Percentiles rank a stretch among this genome's conserved stretches.
phyloP scores from a whole-genome alignment of 371 early-diverging fungal species.

The Mortierella sp. region DNA sequence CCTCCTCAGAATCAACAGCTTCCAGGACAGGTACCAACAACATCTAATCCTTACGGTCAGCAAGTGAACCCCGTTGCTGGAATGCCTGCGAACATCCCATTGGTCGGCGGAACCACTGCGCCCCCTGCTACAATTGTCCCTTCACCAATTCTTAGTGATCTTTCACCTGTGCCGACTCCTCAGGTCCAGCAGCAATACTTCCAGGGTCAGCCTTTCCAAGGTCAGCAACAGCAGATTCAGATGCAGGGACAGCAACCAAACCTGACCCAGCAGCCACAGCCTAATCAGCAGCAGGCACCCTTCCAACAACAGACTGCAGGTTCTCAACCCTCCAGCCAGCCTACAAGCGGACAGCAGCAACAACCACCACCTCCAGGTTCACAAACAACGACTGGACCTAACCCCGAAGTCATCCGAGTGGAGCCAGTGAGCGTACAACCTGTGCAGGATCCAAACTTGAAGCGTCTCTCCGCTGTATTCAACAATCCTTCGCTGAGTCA shows the following conservation, averaged over 20 bases:
- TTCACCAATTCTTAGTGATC: conserved; percentile 2
- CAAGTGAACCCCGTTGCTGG: conserved; percentile 11
- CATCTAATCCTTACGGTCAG: conserved; percentile 6
- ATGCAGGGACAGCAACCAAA: conserved; percentile 14
- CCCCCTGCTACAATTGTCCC: conserved; percentile 3
- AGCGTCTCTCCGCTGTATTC: conserved; percentile 26
- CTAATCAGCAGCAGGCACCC: conserved; percentile 24
- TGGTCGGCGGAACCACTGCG: not conserved
- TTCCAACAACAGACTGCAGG: conserved; percentile 3
- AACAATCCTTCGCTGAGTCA: conserved; percentile 11
- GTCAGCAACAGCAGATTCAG: conserved; percentile 11
- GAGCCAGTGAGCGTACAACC: conserved; percentile 17
- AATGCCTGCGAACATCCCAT: not conserved
- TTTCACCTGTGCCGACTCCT: not conserved
- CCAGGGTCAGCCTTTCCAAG: conserved; percentile 20
- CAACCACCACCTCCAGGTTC: conserved; percentile 5
- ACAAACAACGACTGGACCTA: conserved; percentile 17
- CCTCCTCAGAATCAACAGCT: conserved; percentile 7
- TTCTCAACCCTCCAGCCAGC: conserved; percentile 4
- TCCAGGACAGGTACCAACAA: conserved; percentile 11
- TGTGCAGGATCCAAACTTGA: not conserved
- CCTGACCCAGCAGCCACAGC: conserved; percentile 7
- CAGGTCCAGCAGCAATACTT: conserved; percentile 16
- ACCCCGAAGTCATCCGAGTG: conserved; percentile 5
- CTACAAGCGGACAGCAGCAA: conserved; percentile 20